A percentile compares a stretch with the other conserved stretches of the same genome.
Evolutionary conservation across 2,329 filamentous ascomycete species (phyloP).

Genomic region (Fusarium sp.): DNA sequence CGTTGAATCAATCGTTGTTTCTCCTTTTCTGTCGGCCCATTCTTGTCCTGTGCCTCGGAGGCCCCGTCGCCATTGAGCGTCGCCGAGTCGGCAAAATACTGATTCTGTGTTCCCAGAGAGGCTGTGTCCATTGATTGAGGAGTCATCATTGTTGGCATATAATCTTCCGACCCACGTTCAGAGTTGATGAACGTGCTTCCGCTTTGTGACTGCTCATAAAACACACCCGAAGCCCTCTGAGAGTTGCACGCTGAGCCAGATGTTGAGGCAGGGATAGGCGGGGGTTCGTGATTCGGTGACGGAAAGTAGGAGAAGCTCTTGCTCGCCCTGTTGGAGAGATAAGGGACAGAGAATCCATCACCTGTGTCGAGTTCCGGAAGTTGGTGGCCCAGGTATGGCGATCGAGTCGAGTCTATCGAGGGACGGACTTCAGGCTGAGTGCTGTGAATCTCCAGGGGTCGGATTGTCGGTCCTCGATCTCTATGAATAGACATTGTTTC

Average conservation of each 20-base stretch:
- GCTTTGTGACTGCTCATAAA: constrained; percentile 54
- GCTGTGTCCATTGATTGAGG: constrained; percentile 61
- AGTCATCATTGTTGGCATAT: constrained; percentile 56
- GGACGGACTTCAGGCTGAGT: constrained; percentile 38
- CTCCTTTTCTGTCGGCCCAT: constrained; percentile 64
- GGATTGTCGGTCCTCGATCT: constrained; percentile 38
- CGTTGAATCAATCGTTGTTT: constrained; percentile 83
- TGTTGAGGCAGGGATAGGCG: constrained; percentile 59
- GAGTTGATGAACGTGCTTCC: constrained; percentile 59
- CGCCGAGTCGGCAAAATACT: constrained; percentile 52
- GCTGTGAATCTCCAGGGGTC: constrained; percentile 37
- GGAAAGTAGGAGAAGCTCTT: constrained; percentile 49
- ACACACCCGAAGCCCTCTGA: constrained; percentile 57
- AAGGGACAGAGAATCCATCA: constrained; percentile 63
- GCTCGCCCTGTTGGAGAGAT: constrained; percentile 52
- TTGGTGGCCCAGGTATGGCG: constrained; percentile 52
- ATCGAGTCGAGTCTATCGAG: constrained; percentile 44
- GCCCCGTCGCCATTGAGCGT: constrained; percentile 54
- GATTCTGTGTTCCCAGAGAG: constrained; percentile 59
- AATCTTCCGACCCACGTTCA: constrained; percentile 60
- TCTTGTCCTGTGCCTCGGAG: constrained; percentile 52
- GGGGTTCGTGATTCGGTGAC: constrained; percentile 64
- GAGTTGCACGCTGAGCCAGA: constrained; percentile 53
- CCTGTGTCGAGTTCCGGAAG: constrained; percentile 66
- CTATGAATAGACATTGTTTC: constrained; percentile 46